Percentiles rank a stretch among this genome's conserved stretches.
These are phyloP conservation scores for Zygosaccharomyces sapae DNA, from an alignment of 1,139 yeast genomes.

Conservation along the genomic window DNA sequence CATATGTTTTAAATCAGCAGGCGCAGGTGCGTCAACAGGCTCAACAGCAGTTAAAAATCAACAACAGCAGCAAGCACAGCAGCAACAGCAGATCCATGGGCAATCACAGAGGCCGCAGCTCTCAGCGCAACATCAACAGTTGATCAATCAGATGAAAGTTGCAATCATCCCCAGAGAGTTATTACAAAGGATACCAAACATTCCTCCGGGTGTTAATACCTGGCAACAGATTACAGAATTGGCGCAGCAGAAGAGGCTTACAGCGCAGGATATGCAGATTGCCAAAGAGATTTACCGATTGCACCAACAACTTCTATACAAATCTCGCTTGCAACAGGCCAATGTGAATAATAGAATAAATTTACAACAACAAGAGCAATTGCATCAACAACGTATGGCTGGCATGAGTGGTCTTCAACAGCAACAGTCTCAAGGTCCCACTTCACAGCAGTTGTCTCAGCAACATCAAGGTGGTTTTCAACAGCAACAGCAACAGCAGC, in stretches of 20 bases:
- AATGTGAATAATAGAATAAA: conserved; percentile 20
- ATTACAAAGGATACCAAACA: conserved; percentile 64
- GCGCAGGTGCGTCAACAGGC: conserved; percentile 49
- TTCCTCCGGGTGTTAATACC: conserved; percentile 78
- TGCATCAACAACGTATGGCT: conserved; percentile 16
- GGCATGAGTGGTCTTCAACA: conserved; percentile 16
- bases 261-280: conserved; percentile 38
- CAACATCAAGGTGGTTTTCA: no score
- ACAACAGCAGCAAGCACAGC: conserved; percentile 21
- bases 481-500: conserved; percentile 18
- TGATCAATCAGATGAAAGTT: conserved; percentile 44
- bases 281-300: conserved; percentile 39
- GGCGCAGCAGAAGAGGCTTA: conserved; percentile 46
- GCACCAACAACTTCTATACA: conserved; percentile 37
- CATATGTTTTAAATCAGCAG: conserved; percentile 47
- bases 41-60: conserved; percentile 33
- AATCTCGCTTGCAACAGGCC: conserved; percentile 32
- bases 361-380: conserved; percentile 29
- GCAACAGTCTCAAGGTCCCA: conserved; percentile 15
- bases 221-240: conserved; percentile 81
- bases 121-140: conserved; percentile 36
- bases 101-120: conserved; percentile 32
- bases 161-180: conserved; percentile 74
- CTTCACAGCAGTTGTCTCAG: conserved; percentile 11
- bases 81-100: conserved; percentile 24